phyloP scores from a whole-genome alignment of 1,284 basidiomycete species.

The Rhizopogon parksii region DNA sequence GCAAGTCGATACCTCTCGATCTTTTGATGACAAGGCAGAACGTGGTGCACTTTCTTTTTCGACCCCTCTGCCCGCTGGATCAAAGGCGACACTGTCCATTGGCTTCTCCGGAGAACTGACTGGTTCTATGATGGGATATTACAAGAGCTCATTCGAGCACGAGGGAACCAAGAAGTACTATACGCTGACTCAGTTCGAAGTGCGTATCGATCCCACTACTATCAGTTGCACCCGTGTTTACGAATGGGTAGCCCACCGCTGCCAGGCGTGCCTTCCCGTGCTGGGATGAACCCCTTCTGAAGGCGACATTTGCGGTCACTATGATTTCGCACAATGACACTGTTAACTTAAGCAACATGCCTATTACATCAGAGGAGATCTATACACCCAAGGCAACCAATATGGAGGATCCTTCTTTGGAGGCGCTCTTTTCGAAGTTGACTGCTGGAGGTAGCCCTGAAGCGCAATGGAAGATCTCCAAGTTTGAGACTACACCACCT shows the following conservation, averaged over 20 bases:
- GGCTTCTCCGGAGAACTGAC: constrained; percentile 60
- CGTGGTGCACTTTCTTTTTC: constrained; percentile 57
- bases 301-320: constrained; percentile 80
- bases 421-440: constrained; percentile 33
- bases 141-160: constrained; percentile 50
- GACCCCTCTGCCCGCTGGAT: constrained; percentile 50
- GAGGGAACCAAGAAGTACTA: constrained; percentile 61
- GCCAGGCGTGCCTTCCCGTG: constrained; percentile 80
- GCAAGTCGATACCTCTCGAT: constrained; percentile 40
- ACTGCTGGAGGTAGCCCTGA: constrained; percentile 23
- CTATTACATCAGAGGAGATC: constrained; percentile 50
- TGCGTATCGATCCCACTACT: constrained; percentile 18
- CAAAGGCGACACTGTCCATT: constrained; percentile 58
- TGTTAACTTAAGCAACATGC: constrained; percentile 85
- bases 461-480: constrained; percentile 74
- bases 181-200: constrained; percentile 79
- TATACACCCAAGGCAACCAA: constrained; percentile 29
- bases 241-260: constrained; percentile 66
- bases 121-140: constrained; percentile 69
- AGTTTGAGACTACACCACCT: constrained; percentile 69
- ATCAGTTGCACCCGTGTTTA: constrained; percentile 3
- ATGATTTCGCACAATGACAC: constrained; percentile 80
- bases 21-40: constrained; percentile 59
- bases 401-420: constrained; percentile 25
- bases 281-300: constrained; percentile 93